Base-by-base conservation (phyloP, 176 grass and related monocot species). In the Miscanthus lutarioriparius region DNA sequence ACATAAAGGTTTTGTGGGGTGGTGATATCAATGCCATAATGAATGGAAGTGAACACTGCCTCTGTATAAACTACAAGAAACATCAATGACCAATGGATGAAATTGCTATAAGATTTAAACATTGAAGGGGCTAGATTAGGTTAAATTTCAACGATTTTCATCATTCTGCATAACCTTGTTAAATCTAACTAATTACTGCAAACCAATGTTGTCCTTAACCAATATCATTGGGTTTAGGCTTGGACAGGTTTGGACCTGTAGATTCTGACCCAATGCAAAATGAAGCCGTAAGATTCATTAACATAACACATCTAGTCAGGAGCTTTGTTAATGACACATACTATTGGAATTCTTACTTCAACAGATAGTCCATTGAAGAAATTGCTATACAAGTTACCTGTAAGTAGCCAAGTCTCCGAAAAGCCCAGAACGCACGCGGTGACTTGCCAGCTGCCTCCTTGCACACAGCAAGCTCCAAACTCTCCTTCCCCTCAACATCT, bases 401-500 rank as follows among this genome's bases (percentile, higher is more conserved):
- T 64, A 98, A 92, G 91, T 95, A 98, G 48, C 96, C 93, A 62
- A 98, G 87, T 89, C 93, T 90, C 48, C 37, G 41, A 59, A 95
- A 98, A 23, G 93, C 93, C 96, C 96, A 98, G 83, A 92, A 98
- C 12, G 96, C 86, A 7, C 85, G 92, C 6, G 89, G 91, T 27
- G 96, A 98, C 81, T 93, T 98, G 78, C 70, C 85, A 41, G 74
- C 71, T 66, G 93, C 87, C 74, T 98, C 93, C 76, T 93, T 98
- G 81, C 96, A 98, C 19, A 86, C 80, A 74, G 91, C 91, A 80
- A 95, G 70, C 89, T 95, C 96, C 76, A 98, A 92, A 68, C 73
- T 98, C 83, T 95, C 96, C 79, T 95, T 98, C 23, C 89, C 93
- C 56, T 98, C 96, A 39, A 72, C 85, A 85, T 98, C 96, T 59